Evolutionary conservation across 192 early-diverging fungal genomes (phyloP), one percentile per base, ranked within the genome.

Genomic region (Helicostylum pulchrum): DNA sequence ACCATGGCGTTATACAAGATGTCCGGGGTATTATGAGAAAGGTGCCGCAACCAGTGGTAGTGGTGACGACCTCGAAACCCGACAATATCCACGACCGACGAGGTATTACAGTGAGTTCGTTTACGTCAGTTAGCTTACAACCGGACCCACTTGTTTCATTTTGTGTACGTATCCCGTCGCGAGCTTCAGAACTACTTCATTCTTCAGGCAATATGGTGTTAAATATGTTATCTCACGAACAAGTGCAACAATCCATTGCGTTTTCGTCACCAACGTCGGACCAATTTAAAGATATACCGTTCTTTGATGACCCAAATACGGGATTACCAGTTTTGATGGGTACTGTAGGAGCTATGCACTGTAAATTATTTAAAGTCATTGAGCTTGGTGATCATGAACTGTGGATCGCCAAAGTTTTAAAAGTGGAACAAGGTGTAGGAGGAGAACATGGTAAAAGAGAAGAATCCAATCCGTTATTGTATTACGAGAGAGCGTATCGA

Each of bases 31-130:
- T 87, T 17, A 83, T 87, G 70, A 74, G 85, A 3, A 84, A 81
- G n/a, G 81, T 86, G 31, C 84, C 85, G 5, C 82, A 83, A 43
- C 80, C 79, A 67, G 82, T 83, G 20, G 82, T 81, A 2, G 77
- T 85, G 5, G 82, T 87, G 1, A 82, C 84, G 0, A 83, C 81
- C 0, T 61, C 68, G 17, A 52, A 62, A 2, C 71, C 69, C 2
- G 43, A 55, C 2, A 67, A 82, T 51, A 66, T 75, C 31, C 45
- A 55, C 4, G 55, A 74, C 20, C 71, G 72, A 30, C 78, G 82
- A 19, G 88, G 88, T 8, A 88, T 83, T 52, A 89, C 88, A 8
- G 81, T 85, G 31, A 81, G 80, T 9, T 88, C 86, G 4, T 88
- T 89, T 53, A 84, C 83, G 0, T 88, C 88, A 1, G 79, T 89